Base-by-base conservation (phyloP, 805 yeast genomes). In the Monosporozyma unispora region DNA sequence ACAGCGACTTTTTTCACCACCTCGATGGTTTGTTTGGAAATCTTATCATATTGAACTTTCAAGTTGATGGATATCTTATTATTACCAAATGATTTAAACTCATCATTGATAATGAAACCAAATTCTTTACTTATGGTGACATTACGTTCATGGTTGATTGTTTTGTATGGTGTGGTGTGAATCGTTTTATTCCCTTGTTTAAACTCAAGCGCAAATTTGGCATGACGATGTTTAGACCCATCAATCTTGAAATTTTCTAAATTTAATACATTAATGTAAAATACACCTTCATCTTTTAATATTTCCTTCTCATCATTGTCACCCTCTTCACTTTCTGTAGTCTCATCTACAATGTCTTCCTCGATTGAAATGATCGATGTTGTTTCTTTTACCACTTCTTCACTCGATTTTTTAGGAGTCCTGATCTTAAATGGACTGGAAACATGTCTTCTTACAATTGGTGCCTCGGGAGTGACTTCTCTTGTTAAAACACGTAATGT, bases 11-110 rank as follows among this genome's bases (percentile, higher is more conserved):
- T 76, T 57, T 83, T 89, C 28, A 66, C 68, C 3, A 83, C 80
- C 63, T 84, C 89, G 41, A 74, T 76, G 45, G 78, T 67, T 40
- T 74, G 75, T 37, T 73, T 76, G 39, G 69, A 57, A 1, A 69
- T 68, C 21, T 58, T 64, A 11, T 75, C 71, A 59, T 83, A 83
- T 10, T 71, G 68, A 45, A 87, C 73, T 66, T 85, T 87, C 66
- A 89, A 65, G 0, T 95, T 86, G 44, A 90, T 65, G 42, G 82
- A 76, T 44, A 90, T 71, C 53, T 84, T 86, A 75, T 69, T 16
- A 76, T 46, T 31, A 28, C 45, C 27, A 39, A 39, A 39, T 11
- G 42, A 39, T 38, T 41, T 18, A 14, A 25, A 22, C 3, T 7
- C 19, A 8, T 48, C 44, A 19, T 48, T 27, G 71, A 54, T 82